Evolutionary conservation across 495 filamentous ascomycete species (phyloP).

Genomic region (Neurospora sp.): DNA sequence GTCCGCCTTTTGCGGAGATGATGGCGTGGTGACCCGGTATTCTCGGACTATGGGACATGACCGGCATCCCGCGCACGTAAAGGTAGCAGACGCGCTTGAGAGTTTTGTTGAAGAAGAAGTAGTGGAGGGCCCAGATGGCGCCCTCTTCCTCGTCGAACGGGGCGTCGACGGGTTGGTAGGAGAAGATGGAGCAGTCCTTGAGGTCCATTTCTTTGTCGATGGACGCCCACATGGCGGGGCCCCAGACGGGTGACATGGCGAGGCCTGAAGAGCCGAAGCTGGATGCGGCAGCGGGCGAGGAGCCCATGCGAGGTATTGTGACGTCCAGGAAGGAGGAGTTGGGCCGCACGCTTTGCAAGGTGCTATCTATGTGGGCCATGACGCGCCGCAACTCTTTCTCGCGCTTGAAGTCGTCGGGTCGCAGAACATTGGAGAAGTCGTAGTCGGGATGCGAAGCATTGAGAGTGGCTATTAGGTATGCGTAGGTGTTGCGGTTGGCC

Average conservation of each 20-base stretch:
- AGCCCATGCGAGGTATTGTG: conserved; percentile 8
- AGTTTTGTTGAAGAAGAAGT: conserved; percentile 94
- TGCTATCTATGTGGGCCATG: conserved; percentile 77
- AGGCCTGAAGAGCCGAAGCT: conserved; percentile 16
- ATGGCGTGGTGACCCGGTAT: conserved; percentile 13
- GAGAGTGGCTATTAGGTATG: conserved; percentile 93
- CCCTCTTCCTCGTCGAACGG: conserved; percentile 82
- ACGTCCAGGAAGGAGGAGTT: conserved; percentile 18
- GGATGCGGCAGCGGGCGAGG: conserved; percentile 19
- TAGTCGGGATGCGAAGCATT: conserved; percentile 97
- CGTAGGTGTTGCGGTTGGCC: conserved; percentile 81
- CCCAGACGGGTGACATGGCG: conserved; percentile 48
- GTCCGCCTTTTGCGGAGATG: conserved; percentile 1
- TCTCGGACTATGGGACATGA: conserved; percentile 61
- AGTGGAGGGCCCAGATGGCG: conserved; percentile 89
- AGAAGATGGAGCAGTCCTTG: conserved; percentile 74
- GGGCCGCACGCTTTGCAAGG: conserved; percentile 73
- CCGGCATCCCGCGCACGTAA: conserved; percentile 74
- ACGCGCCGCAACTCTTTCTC: conserved; percentile 64
- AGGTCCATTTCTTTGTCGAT: conserved; percentile 90
- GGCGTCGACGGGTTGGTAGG: conserved; percentile 75
- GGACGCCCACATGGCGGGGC: conserved; percentile 76
- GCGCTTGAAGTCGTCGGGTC: conserved; percentile 76
- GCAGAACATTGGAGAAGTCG: conserved; percentile 85
- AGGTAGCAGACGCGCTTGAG: conserved; percentile 92